Percentiles rank a stretch among this genome's conserved stretches.
Evolutionary conservation across 345 rosid genomes (phyloP).

Genomic region (Euclidium syriacum): DNA sequence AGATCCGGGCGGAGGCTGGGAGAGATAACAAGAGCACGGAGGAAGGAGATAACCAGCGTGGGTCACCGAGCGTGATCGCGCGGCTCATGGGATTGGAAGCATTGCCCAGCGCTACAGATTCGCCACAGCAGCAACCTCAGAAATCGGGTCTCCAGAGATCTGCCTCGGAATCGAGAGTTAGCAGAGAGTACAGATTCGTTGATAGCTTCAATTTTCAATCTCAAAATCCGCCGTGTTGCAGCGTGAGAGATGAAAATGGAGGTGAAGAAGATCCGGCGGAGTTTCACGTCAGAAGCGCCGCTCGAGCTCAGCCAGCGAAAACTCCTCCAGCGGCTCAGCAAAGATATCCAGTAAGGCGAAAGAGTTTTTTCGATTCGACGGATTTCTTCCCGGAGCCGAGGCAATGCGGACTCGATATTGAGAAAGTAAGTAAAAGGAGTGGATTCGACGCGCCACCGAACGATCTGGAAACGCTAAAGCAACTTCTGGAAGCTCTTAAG

Average conservation of each 20-base stretch:
- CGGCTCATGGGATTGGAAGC: constrained; percentile 91
- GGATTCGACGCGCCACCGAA: constrained; percentile 68
- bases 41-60: constrained; percentile 42
- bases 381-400: constrained; percentile 86
- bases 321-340: constrained; percentile 30
- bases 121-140: constrained; percentile 43
- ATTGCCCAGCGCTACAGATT: constrained; percentile 49
- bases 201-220: constrained; percentile 44
- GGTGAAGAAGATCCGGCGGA: constrained; percentile 28
- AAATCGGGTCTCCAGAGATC: constrained; percentile 78
- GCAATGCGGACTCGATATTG: constrained; percentile 44
- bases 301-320: constrained; percentile 43
- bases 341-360: constrained; percentile 40
- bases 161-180: constrained; percentile 83
- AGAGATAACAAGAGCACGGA: too few relatives aligned
- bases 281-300: constrained; percentile 24
- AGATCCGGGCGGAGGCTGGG: constrained; percentile 49
- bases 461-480: constrained; percentile 86
- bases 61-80: constrained; percentile 87
- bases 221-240: constrained; percentile 25
- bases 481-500: constrained; percentile 78
- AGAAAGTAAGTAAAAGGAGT: constrained; percentile 54
- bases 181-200: constrained; percentile 55
- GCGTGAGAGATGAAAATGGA: constrained; percentile 17
- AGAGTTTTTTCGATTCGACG: constrained; percentile 61